These are phyloP conservation scores for Calonectria ilicicola DNA, from an alignment of 2,329 filamentous ascomycete genomes.

Conservation along the genomic window DNA sequence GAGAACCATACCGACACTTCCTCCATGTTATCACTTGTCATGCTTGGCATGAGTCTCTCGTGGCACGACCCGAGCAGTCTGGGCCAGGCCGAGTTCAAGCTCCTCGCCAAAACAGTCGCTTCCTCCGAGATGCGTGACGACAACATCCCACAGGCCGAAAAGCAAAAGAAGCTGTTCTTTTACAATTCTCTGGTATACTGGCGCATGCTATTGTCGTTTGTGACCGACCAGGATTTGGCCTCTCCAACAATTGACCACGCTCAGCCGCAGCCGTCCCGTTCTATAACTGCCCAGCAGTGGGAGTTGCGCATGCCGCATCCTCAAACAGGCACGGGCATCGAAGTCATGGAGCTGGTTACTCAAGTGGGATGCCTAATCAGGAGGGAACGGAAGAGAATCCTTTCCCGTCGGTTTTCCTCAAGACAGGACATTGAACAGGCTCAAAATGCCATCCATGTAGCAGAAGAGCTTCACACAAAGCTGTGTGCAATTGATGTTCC, in stretches of 20 bases:
- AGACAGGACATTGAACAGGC: slow-evolving; percentile 41
- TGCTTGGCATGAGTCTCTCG: slow-evolving; percentile 69
- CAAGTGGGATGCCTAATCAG: slow-evolving; percentile 39
- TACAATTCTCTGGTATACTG: slow-evolving; percentile 43
- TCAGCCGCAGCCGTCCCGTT: slow-evolving; percentile 23
- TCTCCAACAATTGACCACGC: slow-evolving; percentile 2
- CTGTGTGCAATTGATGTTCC: slow-evolving; percentile 34
- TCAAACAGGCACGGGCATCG: slow-evolving; percentile 40
- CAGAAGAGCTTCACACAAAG: slow-evolving; percentile 33
- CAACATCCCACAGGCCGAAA: slow-evolving; percentile 26
- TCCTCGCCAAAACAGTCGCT: slow-evolving; percentile 30
- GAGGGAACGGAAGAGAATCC: slow-evolving; percentile 40
- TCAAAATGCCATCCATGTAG: slow-evolving; percentile 32
- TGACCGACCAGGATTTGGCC: slow-evolving; percentile 32
- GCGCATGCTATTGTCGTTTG: slow-evolving; percentile 43
- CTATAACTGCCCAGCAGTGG: slow-evolving; percentile 21
- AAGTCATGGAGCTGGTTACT: slow-evolving; percentile 41
- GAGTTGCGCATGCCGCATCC: slow-evolving; percentile 42
- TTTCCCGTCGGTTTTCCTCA: slow-evolving; percentile 34
- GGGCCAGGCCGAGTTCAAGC: slow-evolving; percentile 48
- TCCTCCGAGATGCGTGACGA: slow-evolving; percentile 16
- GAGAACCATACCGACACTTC: slow-evolving; percentile 63
- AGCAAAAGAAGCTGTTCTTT: slow-evolving; percentile 41
- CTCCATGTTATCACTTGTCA: slow-evolving; percentile 66
- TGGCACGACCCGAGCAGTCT: slow-evolving; percentile 70